These are phyloP conservation scores for Epichloe scottii DNA, from an alignment of 2,329 filamentous ascomycete species.

Conservation along the genomic window DNA sequence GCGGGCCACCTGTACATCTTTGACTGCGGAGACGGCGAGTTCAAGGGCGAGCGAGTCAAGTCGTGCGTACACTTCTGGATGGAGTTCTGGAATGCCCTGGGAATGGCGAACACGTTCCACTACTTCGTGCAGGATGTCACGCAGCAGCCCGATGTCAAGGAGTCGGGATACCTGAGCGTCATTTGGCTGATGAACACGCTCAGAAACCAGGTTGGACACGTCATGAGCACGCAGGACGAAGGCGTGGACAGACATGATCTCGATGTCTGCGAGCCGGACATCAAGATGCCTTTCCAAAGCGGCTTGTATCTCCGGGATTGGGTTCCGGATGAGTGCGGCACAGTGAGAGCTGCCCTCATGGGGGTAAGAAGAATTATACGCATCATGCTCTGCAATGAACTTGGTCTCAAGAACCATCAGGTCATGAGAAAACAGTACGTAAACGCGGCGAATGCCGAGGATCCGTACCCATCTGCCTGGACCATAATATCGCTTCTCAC, in stretches of 20 bases:
- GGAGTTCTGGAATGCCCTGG: constrained; percentile 10
- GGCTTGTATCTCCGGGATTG: constrained; percentile 7
- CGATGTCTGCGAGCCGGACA: neutral
- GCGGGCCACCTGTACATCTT: constrained; percentile 10
- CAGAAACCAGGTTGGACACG: constrained; percentile 9
- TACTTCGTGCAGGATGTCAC: constrained; percentile 8
- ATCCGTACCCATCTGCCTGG: neutral
- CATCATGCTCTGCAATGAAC: constrained; percentile 10
- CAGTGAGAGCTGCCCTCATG: neutral
- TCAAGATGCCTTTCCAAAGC: neutral
- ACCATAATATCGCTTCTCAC: neutral
- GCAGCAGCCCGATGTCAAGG: neutral
- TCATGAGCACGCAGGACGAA: constrained; percentile 1
- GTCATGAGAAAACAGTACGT: constrained; percentile 5
- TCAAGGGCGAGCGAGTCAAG: constrained; percentile 6
- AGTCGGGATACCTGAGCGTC: constrained; percentile 8
- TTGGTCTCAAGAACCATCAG: constrained; percentile 5
- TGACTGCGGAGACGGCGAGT: constrained; percentile 6
- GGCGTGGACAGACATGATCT: neutral
- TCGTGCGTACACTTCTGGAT: constrained; percentile 11
- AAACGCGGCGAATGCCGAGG: neutral
- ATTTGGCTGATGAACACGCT: constrained; percentile 11
- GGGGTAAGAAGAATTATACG: constrained; percentile 5
- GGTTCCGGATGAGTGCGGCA: constrained; percentile 6
- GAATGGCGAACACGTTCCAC: constrained; percentile 9